These are phyloP conservation scores for Neurospora sp. DNA, from an alignment of 495 filamentous ascomycete species.

Conservation along the genomic window DNA sequence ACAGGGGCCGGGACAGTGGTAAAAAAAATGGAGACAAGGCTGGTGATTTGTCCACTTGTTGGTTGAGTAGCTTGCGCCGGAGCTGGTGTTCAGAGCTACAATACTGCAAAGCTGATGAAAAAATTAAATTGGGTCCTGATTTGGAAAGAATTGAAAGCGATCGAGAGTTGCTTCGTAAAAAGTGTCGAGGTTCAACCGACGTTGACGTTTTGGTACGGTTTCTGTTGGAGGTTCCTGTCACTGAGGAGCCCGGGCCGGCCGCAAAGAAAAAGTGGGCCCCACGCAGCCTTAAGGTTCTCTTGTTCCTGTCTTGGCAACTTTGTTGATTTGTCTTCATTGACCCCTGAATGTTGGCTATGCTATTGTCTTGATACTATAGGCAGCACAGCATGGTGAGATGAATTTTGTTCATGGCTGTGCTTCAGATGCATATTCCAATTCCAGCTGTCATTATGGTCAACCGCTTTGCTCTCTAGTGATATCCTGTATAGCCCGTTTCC, in stretches of 20 bases:
- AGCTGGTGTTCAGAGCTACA: not conserved
- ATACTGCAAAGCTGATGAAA: not conserved
- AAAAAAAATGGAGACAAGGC: not conserved
- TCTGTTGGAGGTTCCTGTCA: not conserved
- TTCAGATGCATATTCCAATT: not conserved
- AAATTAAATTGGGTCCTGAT: not conserved
- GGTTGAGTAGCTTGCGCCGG: not conserved
- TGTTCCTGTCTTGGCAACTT: not conserved
- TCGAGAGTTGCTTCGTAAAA: not conserved
- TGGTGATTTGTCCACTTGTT: not conserved
- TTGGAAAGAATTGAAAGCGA: not conserved
- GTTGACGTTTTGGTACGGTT: not conserved
- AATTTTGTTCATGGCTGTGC: not conserved
- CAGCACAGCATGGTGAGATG: not conserved
- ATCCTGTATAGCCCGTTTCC: not conserved
- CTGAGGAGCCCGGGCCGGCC: not conserved
- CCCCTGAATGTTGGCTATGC: not conserved
- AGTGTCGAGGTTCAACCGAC: not conserved
- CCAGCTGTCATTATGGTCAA: not conserved
- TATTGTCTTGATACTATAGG: not conserved
- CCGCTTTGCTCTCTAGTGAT: not conserved
- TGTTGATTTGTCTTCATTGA: not conserved
- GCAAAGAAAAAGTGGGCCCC: not conserved
- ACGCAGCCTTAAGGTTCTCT: not conserved
- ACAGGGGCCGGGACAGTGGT: not conserved